Base-by-base conservation (phyloP, 345 rosid genomes). In the Populus deltoides region DNA sequence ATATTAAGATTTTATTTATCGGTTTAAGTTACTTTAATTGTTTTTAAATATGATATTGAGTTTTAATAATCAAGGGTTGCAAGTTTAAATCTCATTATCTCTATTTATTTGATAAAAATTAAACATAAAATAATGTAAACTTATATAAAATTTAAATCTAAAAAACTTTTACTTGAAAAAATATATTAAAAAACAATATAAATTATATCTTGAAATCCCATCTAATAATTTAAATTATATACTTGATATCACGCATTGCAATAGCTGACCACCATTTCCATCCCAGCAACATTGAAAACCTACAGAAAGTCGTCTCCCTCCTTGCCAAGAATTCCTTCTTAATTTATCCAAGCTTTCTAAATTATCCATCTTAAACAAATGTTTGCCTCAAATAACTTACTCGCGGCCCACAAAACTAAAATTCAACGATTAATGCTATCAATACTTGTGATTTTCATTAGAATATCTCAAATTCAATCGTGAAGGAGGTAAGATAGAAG, bases 11-110 rank as follows among this genome's bases (percentile, higher is more conserved):
- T 29, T 29, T 29, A 29, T 29, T 29, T 29, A 29, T 29, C 1
- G 1, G 1, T 29, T 29, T 29, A 29, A 29, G 2, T 29, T 29
- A 29, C 1, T 29, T 1, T 1, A 29, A 29, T 29, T 1, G 0
- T 2, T 29, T 29, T 29, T 29, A 1, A 29, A 29, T 29, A 29
- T 29, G 2, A 1, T 29, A 29, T 1, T 29, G 2, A 29, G 2
- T 29, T 1, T 29, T 29, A 29, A 29, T 29, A 29, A 29, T 0
- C 0, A 29, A 1, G 31, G 0, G 2, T 29, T 0, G 1, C 31
- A 1, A 1, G 2, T 2, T 29, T 0, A 2, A 29, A 29, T 29
- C 31, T 29, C 1, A 29, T 29, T 2, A 29, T 29, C 1, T 29
- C 0, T 29, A 29, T 29, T 29, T 29, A 29, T 29, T 29, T 29